Percentiles rank a stretch among this genome's conserved stretches.
These are phyloP conservation scores for Arachis monticola DNA, from an alignment of 331 rosid genomes.

Conservation along the genomic window DNA sequence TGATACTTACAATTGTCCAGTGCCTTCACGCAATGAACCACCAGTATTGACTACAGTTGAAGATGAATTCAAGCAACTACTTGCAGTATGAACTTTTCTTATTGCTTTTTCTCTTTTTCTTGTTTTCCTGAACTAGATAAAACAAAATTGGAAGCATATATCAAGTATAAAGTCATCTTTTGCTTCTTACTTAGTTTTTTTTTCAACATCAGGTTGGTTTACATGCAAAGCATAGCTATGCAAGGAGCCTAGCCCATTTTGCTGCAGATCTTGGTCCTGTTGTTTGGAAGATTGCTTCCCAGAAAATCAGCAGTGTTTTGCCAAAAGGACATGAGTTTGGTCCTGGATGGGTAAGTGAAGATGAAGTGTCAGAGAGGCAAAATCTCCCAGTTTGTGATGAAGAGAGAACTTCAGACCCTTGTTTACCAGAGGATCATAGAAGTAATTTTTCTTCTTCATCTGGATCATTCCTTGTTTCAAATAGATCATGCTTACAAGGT, in stretches of 20 bases:
- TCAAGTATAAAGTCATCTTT: slow-evolving; percentile 11
- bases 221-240: slow-evolving; percentile 69
- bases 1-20: slow-evolving; percentile 59
- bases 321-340: slow-evolving; percentile 65
- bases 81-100: slow-evolving; percentile 55
- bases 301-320: slow-evolving; percentile 65
- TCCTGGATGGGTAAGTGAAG: slow-evolving; percentile 68
- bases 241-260: slow-evolving; percentile 82
- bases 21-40: slow-evolving; percentile 49
- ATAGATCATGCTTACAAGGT: slow-evolving; percentile 51
- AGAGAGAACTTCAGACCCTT: slow-evolving; percentile 42
- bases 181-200: background rate
- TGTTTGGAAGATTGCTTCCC: slow-evolving; percentile 83
- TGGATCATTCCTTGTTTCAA: slow-evolving; percentile 46
- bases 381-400: slow-evolving; percentile 45
- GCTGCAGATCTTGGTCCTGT: slow-evolving; percentile 84
- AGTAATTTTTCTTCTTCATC: slow-evolving; percentile 53
- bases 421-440: slow-evolving; percentile 41
- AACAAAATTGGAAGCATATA: slow-evolving; percentile 18
- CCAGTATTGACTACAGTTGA: slow-evolving; percentile 53
- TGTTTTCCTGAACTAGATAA: slow-evolving; percentile 9
- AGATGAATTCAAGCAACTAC: slow-evolving; percentile 72
- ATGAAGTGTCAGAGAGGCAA: slow-evolving; percentile 45
- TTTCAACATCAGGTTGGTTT: slow-evolving; percentile 69
- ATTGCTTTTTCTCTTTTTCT: slow-evolving; percentile 14